Percentiles rank a stretch among this genome's conserved stretches.
These are phyloP conservation scores for Sporothrix variecibatus DNA, from an alignment of 2,329 filamentous ascomycete species.

Conservation along the genomic window DNA sequence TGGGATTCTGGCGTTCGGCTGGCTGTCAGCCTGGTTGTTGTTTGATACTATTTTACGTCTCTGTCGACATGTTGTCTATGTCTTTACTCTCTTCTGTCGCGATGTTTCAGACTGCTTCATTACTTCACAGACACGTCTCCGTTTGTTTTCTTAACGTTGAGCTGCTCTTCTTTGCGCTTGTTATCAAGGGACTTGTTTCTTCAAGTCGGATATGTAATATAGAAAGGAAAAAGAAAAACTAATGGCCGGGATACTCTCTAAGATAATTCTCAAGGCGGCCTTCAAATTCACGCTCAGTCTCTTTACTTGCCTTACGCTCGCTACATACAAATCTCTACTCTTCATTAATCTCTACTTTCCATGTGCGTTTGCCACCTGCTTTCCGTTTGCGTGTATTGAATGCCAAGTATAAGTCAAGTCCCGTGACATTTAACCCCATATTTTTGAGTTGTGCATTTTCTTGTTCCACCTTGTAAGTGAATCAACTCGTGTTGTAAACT, in stretches of 20 bases:
- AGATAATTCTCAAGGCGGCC: background rate
- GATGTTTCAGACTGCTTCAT: background rate
- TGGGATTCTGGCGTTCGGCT: background rate
- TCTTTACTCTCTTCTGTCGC: background rate
- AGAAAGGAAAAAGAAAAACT: background rate
- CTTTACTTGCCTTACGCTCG: background rate
- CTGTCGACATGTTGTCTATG: background rate
- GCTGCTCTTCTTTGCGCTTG: background rate
- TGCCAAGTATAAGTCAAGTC: background rate
- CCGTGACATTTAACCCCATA: background rate
- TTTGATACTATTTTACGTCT: background rate
- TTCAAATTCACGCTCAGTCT: background rate
- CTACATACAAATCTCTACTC: background rate
- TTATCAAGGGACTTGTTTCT: background rate
- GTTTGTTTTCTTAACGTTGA: background rate
- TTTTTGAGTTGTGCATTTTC: background rate
- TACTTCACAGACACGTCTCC: background rate
- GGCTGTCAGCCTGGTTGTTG: background rate
- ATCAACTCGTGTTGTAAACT: background rate
- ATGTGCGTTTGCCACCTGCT: background rate
- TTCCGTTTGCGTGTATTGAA: background rate
- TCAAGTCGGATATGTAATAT: background rate
- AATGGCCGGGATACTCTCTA: background rate
- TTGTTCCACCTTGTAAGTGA: background rate
- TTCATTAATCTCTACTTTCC: background rate